Percentiles rank a stretch among this genome's conserved stretches.
Evolutionary conservation across 2,329 filamentous ascomycete species (phyloP).

Genomic region (Graphiopsis chlorocephala): DNA sequence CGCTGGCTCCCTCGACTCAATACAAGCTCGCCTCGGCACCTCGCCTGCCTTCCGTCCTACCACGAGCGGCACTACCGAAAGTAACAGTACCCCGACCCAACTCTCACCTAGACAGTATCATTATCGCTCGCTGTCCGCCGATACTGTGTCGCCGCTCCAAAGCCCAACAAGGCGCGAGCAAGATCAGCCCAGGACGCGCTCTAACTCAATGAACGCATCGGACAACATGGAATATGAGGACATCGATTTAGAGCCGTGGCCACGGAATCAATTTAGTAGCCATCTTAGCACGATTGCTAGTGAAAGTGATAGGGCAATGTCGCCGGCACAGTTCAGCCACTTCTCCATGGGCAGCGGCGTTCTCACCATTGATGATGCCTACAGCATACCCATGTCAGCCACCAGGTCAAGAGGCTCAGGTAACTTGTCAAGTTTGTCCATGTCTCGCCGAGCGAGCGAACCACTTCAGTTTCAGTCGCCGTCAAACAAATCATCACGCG

Average conservation of each 20-base stretch:
- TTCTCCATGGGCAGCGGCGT: conserved; percentile 34
- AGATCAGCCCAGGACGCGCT: background rate
- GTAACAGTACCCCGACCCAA: conserved; percentile 26
- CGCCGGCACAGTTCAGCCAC: conserved; percentile 30
- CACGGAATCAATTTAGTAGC: conserved; percentile 30
- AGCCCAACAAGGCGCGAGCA: conserved; percentile 31
- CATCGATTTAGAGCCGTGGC: conserved; percentile 31
- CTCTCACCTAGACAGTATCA: conserved; percentile 17
- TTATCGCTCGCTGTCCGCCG: conserved; percentile 23
- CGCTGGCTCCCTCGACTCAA: conserved; percentile 32
- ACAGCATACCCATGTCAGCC: conserved; percentile 27
- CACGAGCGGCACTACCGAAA: conserved; percentile 23
- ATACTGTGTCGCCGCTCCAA: conserved; percentile 33
- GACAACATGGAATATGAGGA: conserved; percentile 29
- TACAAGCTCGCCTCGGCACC: conserved; percentile 29
- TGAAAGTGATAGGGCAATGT: conserved; percentile 31
- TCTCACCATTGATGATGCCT: conserved; percentile 31
- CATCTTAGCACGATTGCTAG: conserved; percentile 38
- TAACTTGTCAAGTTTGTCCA: conserved; percentile 1
- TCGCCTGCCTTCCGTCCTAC: conserved; percentile 20
- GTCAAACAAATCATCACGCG: conserved; percentile 21
- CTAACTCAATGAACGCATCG: conserved; percentile 5
- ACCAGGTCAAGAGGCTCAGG: conserved; percentile 13
- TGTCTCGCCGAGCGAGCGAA: conserved; percentile 23
- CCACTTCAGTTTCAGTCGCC: conserved; percentile 24